Base-by-base conservation (phyloP, 768 basidiomycete genomes). In the Ramaria sp. region DNA sequence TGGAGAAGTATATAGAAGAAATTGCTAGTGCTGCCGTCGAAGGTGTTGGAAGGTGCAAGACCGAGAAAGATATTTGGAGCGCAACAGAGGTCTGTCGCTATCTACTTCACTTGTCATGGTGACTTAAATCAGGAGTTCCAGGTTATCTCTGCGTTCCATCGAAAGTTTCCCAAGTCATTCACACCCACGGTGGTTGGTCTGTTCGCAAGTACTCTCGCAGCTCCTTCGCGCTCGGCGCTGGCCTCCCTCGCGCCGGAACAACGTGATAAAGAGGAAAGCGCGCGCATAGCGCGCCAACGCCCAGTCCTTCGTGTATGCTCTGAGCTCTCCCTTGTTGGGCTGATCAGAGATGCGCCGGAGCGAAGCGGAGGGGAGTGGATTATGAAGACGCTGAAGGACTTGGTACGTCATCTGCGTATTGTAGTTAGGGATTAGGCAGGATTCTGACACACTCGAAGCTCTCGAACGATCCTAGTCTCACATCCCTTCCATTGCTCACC, bases 1-100 rank as follows among this genome's bases (percentile, higher is more conserved):
- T 99, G 55, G 92, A 92, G 71, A 98, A 96, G 69, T 98, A 99
- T 65, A 76, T 94, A 47, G 94, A 96, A 63, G 96, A 99, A 69
- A 85, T 97, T 58, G 88, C 86, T 1, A 81, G 82, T 10, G 94
- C 93, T 6, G 75, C 85, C 1, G 71, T 89, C 2, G 96, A 99
- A 64, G 96, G 96, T 3, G 73, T 93, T 38, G 69, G 69, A 8
- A 79, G 86, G 59, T 95, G 93, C 67, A 96, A 92, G 71, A 88
- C 87, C 0, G 95, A 96, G 67, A 83, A 85, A 59, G 95, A 99
- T 61, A 78, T 90, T 18, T 87, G 87, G 83, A 83, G 83, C 56
- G 91, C 92, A 25, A 87, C 92, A 16, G 94, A 98, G 77, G 96
- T 95, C 57, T 60, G 73, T 57, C 27, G 34, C 52, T 48, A n/a